These are phyloP conservation scores for Vitis rupestris DNA, from an alignment of 164 flowering plant genomes.

Conservation along the genomic window DNA sequence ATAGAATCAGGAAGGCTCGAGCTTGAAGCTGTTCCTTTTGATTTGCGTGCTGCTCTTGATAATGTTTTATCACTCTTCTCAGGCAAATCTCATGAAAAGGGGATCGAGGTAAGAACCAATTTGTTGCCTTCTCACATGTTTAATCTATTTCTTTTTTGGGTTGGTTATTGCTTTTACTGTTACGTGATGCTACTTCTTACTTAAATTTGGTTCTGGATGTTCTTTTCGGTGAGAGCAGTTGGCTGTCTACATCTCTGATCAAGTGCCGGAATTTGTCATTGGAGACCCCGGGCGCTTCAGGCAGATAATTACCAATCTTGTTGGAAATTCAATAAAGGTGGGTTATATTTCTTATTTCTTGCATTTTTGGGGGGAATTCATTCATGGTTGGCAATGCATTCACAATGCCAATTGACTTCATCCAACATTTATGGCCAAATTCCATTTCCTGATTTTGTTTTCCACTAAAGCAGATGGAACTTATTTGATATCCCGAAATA, in stretches of 20 bases:
- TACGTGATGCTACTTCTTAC: conserved; percentile 9
- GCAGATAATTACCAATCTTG: conserved; percentile 91
- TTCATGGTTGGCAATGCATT: background rate
- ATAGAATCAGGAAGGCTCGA: conserved; percentile 95
- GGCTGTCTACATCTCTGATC: conserved; percentile 78
- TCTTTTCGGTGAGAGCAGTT: conserved; percentile 47
- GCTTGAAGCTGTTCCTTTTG: conserved; percentile 84
- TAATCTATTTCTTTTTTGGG: background rate
- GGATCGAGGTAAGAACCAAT: conserved; percentile 67
- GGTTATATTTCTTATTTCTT: conserved; percentile 13
- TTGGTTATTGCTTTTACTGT: background rate
- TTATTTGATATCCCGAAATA: too few species aligned
- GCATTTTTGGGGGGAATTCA: background rate
- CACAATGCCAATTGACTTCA: too few species aligned
- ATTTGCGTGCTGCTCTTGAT: conserved; percentile 70
- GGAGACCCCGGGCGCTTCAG: conserved; percentile 89
- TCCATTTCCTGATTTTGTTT: too few species aligned
- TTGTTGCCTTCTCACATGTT: background rate
- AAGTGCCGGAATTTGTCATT: conserved; percentile 68
- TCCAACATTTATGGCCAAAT: too few species aligned
- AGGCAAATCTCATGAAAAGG: conserved; percentile 62
- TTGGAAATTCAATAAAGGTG: conserved; percentile 94
- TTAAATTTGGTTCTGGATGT: conserved; percentile 5
- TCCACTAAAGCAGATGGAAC: too few species aligned
- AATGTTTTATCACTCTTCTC: conserved; percentile 70